phyloP scores from a whole-genome alignment of 352 stramenopile genomes.

The Phytophthora kernoviae region DNA sequence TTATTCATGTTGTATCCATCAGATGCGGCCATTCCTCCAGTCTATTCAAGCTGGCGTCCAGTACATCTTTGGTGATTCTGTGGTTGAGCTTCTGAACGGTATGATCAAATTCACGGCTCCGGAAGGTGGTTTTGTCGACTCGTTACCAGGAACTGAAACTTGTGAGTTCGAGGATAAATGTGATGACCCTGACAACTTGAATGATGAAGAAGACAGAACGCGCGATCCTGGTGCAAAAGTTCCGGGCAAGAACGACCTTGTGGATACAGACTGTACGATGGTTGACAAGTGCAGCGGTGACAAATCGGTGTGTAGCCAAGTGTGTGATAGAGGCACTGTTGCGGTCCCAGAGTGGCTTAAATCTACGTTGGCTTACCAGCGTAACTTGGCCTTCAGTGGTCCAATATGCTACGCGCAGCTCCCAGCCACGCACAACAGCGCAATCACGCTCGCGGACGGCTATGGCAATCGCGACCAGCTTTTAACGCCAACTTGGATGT shows the following conservation, averaged over 20 bases:
- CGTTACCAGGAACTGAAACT: slow-evolving; percentile 31
- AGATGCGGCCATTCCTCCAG: slow-evolving; percentile 53
- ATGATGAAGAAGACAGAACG: slow-evolving; percentile 23
- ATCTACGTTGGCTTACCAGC: slow-evolving; percentile 51
- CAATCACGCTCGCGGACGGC: slow-evolving; percentile 63
- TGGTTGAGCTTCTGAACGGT: slow-evolving; percentile 47
- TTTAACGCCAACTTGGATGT: slow-evolving; percentile 51
- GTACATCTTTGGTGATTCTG: slow-evolving; percentile 36
- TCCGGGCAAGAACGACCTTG: slow-evolving; percentile 48
- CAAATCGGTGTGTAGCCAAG: slow-evolving; percentile 47
- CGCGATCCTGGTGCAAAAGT: slow-evolving; percentile 38
- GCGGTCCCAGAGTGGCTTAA: slow-evolving; percentile 45
- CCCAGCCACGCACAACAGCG: slow-evolving; percentile 68
- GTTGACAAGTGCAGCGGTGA: slow-evolving; percentile 48
- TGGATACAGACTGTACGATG: slow-evolving; percentile 43
- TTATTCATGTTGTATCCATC: slow-evolving; percentile 53
- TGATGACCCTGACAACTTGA: slow-evolving; percentile 38
- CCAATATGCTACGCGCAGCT: slow-evolving; percentile 62
- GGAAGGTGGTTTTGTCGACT: slow-evolving; percentile 42
- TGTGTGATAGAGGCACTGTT: slow-evolving; percentile 50
- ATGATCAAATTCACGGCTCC: slow-evolving; percentile 46
- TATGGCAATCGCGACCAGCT: slow-evolving; percentile 74
- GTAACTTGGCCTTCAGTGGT: slow-evolving; percentile 46
- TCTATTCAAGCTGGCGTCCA: slow-evolving; percentile 40
- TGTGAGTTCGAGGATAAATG: slow-evolving; percentile 53